These are phyloP conservation scores for Coemansia sp. DNA, from an alignment of 192 early-diverging fungal genomes.

Conservation along the genomic window DNA sequence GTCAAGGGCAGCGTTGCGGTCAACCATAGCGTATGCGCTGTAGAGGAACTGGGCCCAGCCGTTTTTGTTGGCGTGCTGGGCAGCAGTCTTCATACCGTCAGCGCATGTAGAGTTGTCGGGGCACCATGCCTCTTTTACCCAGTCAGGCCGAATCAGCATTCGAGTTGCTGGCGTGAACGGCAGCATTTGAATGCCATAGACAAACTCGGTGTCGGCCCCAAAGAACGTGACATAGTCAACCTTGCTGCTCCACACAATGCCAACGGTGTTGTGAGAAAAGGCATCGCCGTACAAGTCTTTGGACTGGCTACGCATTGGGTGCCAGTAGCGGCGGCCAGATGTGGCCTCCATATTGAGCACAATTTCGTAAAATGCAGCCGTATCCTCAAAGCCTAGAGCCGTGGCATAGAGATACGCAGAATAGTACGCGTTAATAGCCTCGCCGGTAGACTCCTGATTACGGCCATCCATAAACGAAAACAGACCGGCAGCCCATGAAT, in stretches of 20 bases:
- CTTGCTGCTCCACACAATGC: constrained; percentile 56
- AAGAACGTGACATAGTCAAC: constrained; percentile 51
- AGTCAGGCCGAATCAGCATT: constrained; percentile 34
- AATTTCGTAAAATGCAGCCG: constrained; percentile 48
- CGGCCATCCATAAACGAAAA: constrained; percentile 51
- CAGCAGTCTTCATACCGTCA: constrained; percentile 45
- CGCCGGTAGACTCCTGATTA: constrained; percentile 56
- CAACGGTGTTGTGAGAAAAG: constrained; percentile 47
- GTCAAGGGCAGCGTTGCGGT: constrained; percentile 36
- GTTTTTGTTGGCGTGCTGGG: constrained; percentile 18
- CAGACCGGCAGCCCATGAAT: constrained; percentile 64
- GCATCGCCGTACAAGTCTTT: constrained; percentile 27
- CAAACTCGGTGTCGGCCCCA: constrained; percentile 49
- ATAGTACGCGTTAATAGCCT: constrained; percentile 60
- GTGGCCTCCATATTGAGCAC: constrained; percentile 53
- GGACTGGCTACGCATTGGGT: constrained; percentile 33
- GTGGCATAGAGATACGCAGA: constrained; percentile 49
- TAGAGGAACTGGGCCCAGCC: constrained; percentile 53
- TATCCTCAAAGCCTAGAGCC: constrained; percentile 31
- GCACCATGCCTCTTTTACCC: constrained; percentile 52
- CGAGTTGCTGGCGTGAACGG: constrained; percentile 53
- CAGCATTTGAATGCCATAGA: constrained; percentile 59
- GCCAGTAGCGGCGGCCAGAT: constrained; percentile 55
- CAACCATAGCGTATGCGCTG: constrained; percentile 47
- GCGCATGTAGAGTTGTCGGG: constrained; percentile 24